Conservation (phyloP, 306 rosid species). For the Trifolium repens region DNA sequence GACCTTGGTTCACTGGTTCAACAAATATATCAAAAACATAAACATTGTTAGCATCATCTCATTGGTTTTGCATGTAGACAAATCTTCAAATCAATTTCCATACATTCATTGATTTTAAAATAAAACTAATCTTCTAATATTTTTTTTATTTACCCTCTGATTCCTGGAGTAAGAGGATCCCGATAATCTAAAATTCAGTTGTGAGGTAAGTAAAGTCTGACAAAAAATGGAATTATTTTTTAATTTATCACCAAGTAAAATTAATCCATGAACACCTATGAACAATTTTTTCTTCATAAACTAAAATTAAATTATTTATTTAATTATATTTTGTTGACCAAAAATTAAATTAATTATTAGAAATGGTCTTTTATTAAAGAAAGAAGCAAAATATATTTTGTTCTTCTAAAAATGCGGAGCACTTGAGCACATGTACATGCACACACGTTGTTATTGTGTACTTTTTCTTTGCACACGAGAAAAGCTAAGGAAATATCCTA, state of each 20-base stretch:
- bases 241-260: too few relatives aligned
- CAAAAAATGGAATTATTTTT: too few relatives aligned
- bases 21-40: slow-evolving; percentile 4
- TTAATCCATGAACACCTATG: not conserved
- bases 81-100: too few relatives aligned
- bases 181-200: too few relatives aligned
- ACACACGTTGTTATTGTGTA: slow-evolving; percentile 30
- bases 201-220: too few relatives aligned
- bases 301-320: not conserved
- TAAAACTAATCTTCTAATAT: too few relatives aligned
- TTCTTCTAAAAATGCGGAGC: slow-evolving; percentile 4
- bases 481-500: slow-evolving; percentile 34
- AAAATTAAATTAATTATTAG: not conserved
- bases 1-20: slow-evolving; percentile 60
- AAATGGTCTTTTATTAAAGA: not conserved
- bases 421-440: slow-evolving; percentile 29
- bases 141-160: too few relatives aligned
- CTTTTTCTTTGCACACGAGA: slow-evolving; percentile 31
- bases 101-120: too few relatives aligned
- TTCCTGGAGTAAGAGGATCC: too few relatives aligned
- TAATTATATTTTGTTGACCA: not conserved
- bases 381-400: not conserved
- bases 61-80: too few relatives aligned
- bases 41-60: slow-evolving; percentile 19
- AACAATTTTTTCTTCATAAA: not conserved